Percentiles rank a stretch among this genome's conserved stretches.
Conservation (phyloP, 1,139 yeast genomes). For the Williopsis jadinii region DNA sequence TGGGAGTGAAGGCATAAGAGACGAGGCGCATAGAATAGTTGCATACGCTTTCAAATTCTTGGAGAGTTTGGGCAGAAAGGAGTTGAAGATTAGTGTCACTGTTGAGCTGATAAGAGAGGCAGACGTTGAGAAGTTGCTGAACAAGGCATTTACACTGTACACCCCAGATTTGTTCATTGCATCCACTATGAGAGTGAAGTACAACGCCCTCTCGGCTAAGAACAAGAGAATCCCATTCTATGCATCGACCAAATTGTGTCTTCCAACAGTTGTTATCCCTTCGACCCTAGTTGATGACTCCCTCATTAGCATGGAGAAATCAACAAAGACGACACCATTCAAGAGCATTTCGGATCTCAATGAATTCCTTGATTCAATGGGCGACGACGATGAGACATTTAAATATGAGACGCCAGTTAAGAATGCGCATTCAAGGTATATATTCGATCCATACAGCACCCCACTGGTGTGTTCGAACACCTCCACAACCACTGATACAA, state of each 20-base stretch:
- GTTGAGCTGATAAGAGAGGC: constrained; percentile 43
- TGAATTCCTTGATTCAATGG: constrained; percentile 6
- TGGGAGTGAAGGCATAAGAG: constrained; percentile 8
- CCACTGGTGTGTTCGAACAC: background rate
- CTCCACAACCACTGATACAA: background rate
- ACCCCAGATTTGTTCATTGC: constrained; percentile 47
- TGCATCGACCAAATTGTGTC: constrained; percentile 25
- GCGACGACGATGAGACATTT: constrained; percentile 1
- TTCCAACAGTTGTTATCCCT: constrained; percentile 29
- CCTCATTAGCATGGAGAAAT: background rate
- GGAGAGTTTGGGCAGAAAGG: constrained; percentile 11
- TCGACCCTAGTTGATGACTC: constrained; percentile 21
- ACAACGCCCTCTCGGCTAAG: constrained; percentile 9
- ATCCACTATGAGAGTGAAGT: constrained; percentile 29
- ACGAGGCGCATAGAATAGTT: constrained; percentile 21
- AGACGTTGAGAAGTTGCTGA: constrained; percentile 37
- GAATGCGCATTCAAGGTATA: constrained; percentile 1
- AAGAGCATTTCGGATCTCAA: background rate
- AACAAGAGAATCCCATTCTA: constrained; percentile 29
- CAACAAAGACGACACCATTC: background rate
- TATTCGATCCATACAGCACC: background rate
- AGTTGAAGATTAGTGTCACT: constrained; percentile 40
- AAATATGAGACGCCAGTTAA: background rate
- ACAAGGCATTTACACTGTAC: constrained; percentile 45
- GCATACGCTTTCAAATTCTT: constrained; percentile 13